Evolutionary conservation across 495 filamentous ascomycete genomes (phyloP), one percentile per base, ranked within the genome.

Genomic region (Podospora conica): DNA sequence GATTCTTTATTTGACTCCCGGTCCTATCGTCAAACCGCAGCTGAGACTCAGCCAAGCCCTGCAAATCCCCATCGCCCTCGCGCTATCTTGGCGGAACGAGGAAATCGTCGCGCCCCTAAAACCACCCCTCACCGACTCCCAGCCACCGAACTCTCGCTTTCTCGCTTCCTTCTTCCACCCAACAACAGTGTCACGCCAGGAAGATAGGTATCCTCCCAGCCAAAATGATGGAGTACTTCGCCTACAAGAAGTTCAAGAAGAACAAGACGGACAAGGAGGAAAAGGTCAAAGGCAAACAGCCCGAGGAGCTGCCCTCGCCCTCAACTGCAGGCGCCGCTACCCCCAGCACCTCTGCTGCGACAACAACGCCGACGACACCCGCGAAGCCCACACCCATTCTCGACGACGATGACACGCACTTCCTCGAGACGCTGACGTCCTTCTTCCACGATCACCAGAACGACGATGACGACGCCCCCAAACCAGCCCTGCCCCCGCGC

Each of bases 151-250:
- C 29, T 31, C 58, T 9, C 58, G n/a, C 10, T 53, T 61, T 22
- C 28, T 18, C 15, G 18, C 11, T 33, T 25, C n/a, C 23, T 11
- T 64, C 29, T 22, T 48, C 33, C 55, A n/a, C 55, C 20, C 27
- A 56, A 24, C 40, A 48, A n/a, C 40, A 28, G 18, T 10, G 57
- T 23, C 40, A 55, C 31, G 29, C 15, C 33, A 9, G 20, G 25
- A 28, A n/a, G 23, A 9, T n/a, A 54, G 6, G 12, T 31, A 57
- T 54, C 22, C 15, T 53, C 53, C 55, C 53, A 60, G 57, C 24
- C 68, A 73, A 60, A 53, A 81, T 81, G 79, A 63, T 81, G n/a
- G 76, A 82, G 69, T 78, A 77, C 73, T 74, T 80, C 66, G 64
- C 71, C 3, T 73, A 72, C 70, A 77, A 79, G 68, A 77, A 80